Evolutionary conservation across 2,329 filamentous ascomycete genomes (phyloP).

Genomic region (Aspergillus chevalieri): DNA sequence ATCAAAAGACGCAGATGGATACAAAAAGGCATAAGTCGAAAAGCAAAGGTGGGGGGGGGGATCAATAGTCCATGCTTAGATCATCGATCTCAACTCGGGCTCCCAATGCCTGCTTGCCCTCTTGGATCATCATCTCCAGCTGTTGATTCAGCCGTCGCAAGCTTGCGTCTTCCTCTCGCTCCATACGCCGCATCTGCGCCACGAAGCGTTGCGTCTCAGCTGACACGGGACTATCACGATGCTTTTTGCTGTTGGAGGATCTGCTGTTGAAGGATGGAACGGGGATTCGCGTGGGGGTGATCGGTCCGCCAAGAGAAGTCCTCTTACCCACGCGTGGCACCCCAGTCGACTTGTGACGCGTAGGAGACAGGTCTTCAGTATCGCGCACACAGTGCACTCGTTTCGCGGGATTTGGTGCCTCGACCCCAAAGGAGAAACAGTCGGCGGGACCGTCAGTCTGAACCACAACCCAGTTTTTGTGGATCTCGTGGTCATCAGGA

Average conservation of each 20-base stretch:
- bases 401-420: slow-evolving; percentile 12
- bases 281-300: slow-evolving; percentile 18
- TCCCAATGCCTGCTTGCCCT: slow-evolving; percentile 80
- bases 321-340: slow-evolving; percentile 22
- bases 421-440: slow-evolving; percentile 7
- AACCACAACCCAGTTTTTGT: slow-evolving; percentile 68
- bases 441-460: slow-evolving; percentile 10
- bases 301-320: slow-evolving; percentile 11
- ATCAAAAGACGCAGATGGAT: not conserved
- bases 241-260: slow-evolving; percentile 24
- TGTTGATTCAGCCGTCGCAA: slow-evolving; percentile 74
- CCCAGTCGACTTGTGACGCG: slow-evolving; percentile 19
- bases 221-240: slow-evolving; percentile 26
- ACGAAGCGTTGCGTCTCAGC: slow-evolving; percentile 67
- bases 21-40: no score
- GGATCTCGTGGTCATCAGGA: slow-evolving; percentile 48
- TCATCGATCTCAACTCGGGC: slow-evolving; percentile 62
- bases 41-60: not conserved
- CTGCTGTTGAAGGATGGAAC: slow-evolving; percentile 18
- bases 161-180: slow-evolving; percentile 70
- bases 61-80: slow-evolving; percentile 31
- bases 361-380: slow-evolving; percentile 16
- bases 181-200: slow-evolving; percentile 64
- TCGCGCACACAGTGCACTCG: slow-evolving; percentile 13
- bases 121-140: slow-evolving; percentile 77